Evolutionary conservation across 345 rosid species (phyloP).

Genomic region (Salix exigua): DNA sequence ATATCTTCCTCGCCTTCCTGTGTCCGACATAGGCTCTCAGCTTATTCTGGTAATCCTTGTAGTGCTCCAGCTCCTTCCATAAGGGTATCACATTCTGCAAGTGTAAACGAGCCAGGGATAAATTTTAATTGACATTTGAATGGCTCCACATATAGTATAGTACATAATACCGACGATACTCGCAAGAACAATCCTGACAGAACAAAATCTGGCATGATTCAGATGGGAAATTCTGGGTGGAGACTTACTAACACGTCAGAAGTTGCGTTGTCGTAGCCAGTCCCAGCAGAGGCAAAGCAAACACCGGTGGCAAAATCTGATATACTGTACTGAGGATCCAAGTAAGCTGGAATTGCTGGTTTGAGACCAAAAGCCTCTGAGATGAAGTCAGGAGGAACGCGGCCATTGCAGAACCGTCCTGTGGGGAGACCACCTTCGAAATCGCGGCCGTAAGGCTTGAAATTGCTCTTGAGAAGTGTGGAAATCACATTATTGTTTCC

Average conservation of each 20-base stretch:
- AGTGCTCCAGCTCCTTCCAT: constrained; percentile 75
- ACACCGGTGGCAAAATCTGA: constrained; percentile 74
- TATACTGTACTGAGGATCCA: constrained; percentile 60
- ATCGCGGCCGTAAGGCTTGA: constrained; percentile 76
- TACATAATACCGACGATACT: background rate
- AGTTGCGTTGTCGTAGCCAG: constrained; percentile 80
- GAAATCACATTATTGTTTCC: constrained; percentile 79
- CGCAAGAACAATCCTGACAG: background rate
- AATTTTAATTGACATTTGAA: background rate
- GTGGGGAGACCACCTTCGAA: constrained; percentile 58
- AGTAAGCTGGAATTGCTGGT: constrained; percentile 63
- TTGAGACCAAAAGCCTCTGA: constrained; percentile 74
- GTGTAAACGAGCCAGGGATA: background rate
- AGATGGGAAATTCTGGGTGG: background rate
- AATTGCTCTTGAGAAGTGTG: constrained; percentile 66
- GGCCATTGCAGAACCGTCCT: constrained; percentile 72
- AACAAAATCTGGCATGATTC: background rate
- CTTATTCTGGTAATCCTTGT: constrained; percentile 56
- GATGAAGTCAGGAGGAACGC: constrained; percentile 65
- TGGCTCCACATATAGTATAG: background rate
- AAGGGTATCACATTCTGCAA: constrained; percentile 78
- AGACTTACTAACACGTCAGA: constrained; percentile 64
- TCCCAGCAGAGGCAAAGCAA: constrained; percentile 89
- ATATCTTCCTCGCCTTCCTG: constrained; percentile 44
- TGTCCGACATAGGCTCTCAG: constrained; percentile 48